phyloP scores from a whole-genome alignment of 2,329 filamentous ascomycete species.

The Aspergillus tanneri region DNA sequence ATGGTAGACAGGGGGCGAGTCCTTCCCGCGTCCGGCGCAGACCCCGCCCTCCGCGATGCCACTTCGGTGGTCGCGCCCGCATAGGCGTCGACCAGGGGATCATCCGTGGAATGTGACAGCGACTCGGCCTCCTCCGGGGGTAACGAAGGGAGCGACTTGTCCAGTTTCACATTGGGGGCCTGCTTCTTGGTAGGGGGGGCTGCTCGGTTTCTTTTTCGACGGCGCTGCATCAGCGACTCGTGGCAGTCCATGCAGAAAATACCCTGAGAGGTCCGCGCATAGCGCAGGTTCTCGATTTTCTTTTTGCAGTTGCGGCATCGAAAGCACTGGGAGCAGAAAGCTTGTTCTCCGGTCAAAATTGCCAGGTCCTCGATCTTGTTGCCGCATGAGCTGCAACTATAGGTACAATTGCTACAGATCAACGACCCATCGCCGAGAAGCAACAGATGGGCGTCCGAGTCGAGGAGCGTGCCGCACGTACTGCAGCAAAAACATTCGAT shows the following conservation, averaged over 20 bases:
- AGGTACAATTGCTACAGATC: slow-evolving; percentile 99
- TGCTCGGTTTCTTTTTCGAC: slow-evolving; percentile 79
- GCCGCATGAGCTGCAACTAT: slow-evolving; percentile 93
- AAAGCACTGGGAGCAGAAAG: slow-evolving; percentile 96
- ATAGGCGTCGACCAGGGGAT: slow-evolving; percentile 60
- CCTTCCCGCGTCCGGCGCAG: slow-evolving; percentile 25
- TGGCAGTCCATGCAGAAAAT: slow-evolving; percentile 99
- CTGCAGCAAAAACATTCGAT: slow-evolving; percentile 98
- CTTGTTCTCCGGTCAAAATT: slow-evolving; percentile 95
- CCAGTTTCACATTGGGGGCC: slow-evolving; percentile 60
- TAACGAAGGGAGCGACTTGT: slow-evolving; percentile 90
- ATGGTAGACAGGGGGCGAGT: slow-evolving; percentile 26
- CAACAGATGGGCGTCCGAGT: slow-evolving; percentile 95
- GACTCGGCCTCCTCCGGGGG: slow-evolving; percentile 69
- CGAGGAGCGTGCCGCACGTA: slow-evolving; percentile 89
- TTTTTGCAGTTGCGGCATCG: slow-evolving; percentile 96
- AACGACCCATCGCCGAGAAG: slow-evolving; percentile 95
- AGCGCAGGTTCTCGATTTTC: slow-evolving; percentile 97
- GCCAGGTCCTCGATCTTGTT: slow-evolving; percentile 98
- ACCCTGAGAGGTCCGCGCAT: slow-evolving; percentile 94
- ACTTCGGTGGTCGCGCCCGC: slow-evolving; percentile 53
- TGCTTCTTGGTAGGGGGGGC: slow-evolving; percentile 40
- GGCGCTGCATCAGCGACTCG: slow-evolving; percentile 89
- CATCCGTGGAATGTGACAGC: slow-evolving; percentile 58
- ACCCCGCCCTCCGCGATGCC: slow-evolving; percentile 20